Conservation (phyloP, 2,329 filamentous ascomycete genomes). For the Sporothrix brasiliensis region DNA sequence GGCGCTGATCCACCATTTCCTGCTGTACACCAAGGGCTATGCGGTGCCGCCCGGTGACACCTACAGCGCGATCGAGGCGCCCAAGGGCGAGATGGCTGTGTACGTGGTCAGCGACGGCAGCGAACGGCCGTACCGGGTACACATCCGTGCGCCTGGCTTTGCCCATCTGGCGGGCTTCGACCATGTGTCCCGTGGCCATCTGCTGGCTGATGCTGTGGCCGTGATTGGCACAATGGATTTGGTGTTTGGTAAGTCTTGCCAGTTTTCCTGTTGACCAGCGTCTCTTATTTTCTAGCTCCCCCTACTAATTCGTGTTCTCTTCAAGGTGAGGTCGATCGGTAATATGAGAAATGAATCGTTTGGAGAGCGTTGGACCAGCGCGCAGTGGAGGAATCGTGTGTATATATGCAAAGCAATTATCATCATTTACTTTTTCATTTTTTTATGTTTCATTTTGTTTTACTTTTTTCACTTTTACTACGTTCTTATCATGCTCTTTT, state of each 20-base stretch:
- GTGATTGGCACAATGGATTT: slow-evolving; percentile 91
- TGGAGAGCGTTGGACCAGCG: slow-evolving; percentile 25
- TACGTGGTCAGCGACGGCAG: slow-evolving; percentile 94
- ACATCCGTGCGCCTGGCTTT: slow-evolving; percentile 95
- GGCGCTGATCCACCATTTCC: slow-evolving; percentile 97
- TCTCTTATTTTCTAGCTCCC: not conserved
- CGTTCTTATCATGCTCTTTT: not conserved
- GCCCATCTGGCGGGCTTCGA: slow-evolving; percentile 94
- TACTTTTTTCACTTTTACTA: not conserved
- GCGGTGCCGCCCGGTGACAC: slow-evolving; percentile 96
- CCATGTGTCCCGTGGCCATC: slow-evolving; percentile 86
- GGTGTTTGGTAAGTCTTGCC: slow-evolving; percentile 71
- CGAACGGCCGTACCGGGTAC: slow-evolving; percentile 95
- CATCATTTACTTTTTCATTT: slow-evolving; percentile 14
- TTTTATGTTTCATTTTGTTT: no score
- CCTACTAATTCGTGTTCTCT: slow-evolving; percentile 42
- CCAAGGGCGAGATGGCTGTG: slow-evolving; percentile 99
- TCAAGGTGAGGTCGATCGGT: slow-evolving; percentile 64
- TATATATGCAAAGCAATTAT: slow-evolving; percentile 31
- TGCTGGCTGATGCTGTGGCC: slow-evolving; percentile 94
- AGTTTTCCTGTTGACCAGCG: not conserved
- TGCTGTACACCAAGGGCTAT: slow-evolving; percentile 98
- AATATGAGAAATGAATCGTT: slow-evolving; percentile 44
- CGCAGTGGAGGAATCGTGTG: slow-evolving; percentile 23
- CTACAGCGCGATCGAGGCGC: slow-evolving; percentile 97